phyloP scores from a whole-genome alignment of 768 basidiomycete species.

The Cystobasidium tubakii region DNA sequence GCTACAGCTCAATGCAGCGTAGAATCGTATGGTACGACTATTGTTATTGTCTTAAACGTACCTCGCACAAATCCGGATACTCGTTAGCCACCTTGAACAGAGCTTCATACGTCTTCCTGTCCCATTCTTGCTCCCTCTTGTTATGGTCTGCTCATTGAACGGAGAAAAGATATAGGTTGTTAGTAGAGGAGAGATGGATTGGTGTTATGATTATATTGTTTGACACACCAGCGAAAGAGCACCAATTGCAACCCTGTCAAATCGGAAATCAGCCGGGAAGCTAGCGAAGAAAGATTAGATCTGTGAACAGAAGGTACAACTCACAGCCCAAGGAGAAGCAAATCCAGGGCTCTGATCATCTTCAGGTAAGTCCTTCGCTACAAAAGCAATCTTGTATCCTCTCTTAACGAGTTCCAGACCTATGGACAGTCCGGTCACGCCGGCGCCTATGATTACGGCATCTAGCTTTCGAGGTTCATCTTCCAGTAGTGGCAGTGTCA shows the following conservation, averaged over 20 bases:
- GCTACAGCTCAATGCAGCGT: background rate
- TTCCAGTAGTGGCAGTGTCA: background rate
- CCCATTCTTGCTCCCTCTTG: slow-evolving; percentile 31
- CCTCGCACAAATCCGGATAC: slow-evolving; percentile 25
- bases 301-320: background rate
- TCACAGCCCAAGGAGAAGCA: slow-evolving; percentile 37
- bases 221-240: slow-evolving; percentile 32
- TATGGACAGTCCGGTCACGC: slow-evolving; percentile 21
- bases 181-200: too few relatives aligned
- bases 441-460: slow-evolving; percentile 32
- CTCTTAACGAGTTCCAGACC: slow-evolving; percentile 9
- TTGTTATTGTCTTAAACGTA: background rate
- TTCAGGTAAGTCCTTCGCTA: slow-evolving; percentile 37
- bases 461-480: slow-evolving; percentile 17
- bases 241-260: slow-evolving; percentile 36
- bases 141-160: background rate
- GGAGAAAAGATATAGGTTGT: background rate
- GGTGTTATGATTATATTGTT: background rate
- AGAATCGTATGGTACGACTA: background rate
- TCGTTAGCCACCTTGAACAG: slow-evolving; percentile 18
- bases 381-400: slow-evolving; percentile 34
- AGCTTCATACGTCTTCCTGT: slow-evolving; percentile 23
- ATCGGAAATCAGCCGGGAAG: background rate
- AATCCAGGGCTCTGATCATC: slow-evolving; percentile 10
- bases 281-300: background rate